A percentile compares a stretch with the other conserved stretches of the same genome.
These are phyloP conservation scores for Flagelloscypha sp. DNA, from an alignment of 768 basidiomycete species.

Conservation along the genomic window DNA sequence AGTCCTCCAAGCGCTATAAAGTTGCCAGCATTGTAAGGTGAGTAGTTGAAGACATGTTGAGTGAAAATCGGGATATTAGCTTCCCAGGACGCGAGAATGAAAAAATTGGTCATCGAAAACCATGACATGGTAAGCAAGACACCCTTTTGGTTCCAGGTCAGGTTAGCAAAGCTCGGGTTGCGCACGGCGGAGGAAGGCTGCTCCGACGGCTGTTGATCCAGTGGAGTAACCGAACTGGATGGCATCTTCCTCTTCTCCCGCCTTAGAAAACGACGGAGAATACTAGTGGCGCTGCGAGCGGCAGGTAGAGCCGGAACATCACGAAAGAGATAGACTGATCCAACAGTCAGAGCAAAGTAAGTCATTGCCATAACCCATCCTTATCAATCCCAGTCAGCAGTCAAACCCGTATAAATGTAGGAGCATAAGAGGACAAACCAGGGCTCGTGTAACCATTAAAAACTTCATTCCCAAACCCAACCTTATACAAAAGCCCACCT, in stretches of 20 bases:
- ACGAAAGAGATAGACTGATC: constrained; percentile 24
- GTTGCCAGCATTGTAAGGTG: constrained; percentile 58
- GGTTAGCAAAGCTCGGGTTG: too few relatives aligned
- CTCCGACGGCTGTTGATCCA: too few relatives aligned
- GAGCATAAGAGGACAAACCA: too few relatives aligned
- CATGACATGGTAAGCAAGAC: constrained; percentile 59
- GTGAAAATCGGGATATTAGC: constrained; percentile 59
- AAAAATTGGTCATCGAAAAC: constrained; percentile 63
- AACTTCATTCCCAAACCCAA: constrained; percentile 45
- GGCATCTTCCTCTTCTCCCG: too few relatives aligned
- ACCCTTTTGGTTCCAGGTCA: constrained; percentile 35
- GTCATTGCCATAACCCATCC: constrained; percentile 55
- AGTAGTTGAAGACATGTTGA: constrained; percentile 40
- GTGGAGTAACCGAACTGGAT: too few relatives aligned
- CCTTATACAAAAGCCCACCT: constrained; percentile 53
- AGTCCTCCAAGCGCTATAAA: constrained; percentile 63
- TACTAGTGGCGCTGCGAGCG: too few relatives aligned
- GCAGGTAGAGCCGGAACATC: too few relatives aligned
- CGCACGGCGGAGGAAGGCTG: too few relatives aligned
- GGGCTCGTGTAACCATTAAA: constrained; percentile 67
- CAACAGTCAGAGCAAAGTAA: constrained; percentile 50
- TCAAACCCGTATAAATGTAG: too few relatives aligned
- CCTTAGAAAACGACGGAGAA: too few relatives aligned
- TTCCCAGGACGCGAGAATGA: constrained; percentile 64
- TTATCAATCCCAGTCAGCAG: too few relatives aligned